Conservation (phyloP, 495 filamentous ascomycete genomes). For the Pseudevernia furfuracea region DNA sequence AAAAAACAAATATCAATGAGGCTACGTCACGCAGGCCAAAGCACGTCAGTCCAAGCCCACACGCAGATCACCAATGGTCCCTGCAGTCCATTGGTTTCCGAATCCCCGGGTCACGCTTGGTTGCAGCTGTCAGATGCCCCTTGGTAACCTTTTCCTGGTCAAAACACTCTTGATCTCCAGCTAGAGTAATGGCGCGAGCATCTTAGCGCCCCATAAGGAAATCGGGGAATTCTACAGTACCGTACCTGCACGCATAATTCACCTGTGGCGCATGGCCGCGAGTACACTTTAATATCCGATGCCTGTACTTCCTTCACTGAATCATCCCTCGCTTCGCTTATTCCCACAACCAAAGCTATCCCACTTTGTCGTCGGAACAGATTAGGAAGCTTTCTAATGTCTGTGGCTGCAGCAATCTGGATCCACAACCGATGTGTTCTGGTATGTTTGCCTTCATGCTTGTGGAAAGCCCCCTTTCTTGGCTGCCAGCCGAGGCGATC, state of each 20-base stretch:
- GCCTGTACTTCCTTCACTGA: neutral
- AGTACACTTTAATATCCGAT: neutral
- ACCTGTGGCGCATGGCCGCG: neutral
- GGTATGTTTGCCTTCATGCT: neutral
- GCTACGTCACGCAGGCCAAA: slow-evolving; percentile 2
- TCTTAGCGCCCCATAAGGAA: neutral
- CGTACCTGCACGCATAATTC: neutral
- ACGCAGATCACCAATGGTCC: slow-evolving; percentile 7
- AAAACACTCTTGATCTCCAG: slow-evolving; percentile 7
- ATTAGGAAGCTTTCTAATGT: neutral
- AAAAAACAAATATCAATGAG: neutral
- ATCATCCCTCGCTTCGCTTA: neutral
- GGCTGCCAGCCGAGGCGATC: neutral
- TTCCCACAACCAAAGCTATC: neutral
- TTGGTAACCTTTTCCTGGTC: slow-evolving; percentile 11
- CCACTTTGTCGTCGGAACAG: neutral
- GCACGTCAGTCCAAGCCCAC: slow-evolving; percentile 3
- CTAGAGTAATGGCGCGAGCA: slow-evolving; percentile 12
- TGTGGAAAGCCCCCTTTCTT: neutral
- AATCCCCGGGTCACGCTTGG: slow-evolving; percentile 6
- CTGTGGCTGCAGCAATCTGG: slow-evolving; percentile 5
- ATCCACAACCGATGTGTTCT: neutral
- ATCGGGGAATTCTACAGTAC: neutral
- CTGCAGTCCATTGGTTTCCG: slow-evolving; percentile 14
- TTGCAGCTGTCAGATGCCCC: slow-evolving; percentile 19